Base-by-base conservation (phyloP, 1,284 basidiomycete genomes). In the Dichomitus squalens region DNA sequence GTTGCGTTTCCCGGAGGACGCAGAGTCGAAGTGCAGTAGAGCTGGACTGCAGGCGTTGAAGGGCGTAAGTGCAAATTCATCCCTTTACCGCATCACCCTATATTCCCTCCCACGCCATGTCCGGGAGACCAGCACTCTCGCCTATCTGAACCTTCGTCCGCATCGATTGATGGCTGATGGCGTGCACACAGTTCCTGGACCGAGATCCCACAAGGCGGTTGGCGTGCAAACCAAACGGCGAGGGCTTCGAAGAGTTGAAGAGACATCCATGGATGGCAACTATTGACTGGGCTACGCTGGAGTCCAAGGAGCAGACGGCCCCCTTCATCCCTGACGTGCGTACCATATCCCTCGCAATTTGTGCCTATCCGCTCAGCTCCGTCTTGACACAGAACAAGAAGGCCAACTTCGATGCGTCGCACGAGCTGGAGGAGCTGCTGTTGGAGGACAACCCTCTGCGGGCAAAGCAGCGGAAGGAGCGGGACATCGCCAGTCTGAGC, bases 331-430 rank as follows among this genome's bases (percentile, higher is more conserved):
- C 96, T 51, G 96, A 98, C 72, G 93, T 93, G 72, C 66, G 89
- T 79, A 33, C 36, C 21, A 43, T 36, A 6, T 20, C 4, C 11
- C 25, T 52, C 21, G 3, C 47, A 29, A 20, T 18, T 25, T 53
- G 40, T 34, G n/a, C 8, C 25, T 33, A 52, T 50, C 29, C 29
- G 31, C 44, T 47, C 5, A 34, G 5, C 4, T 3, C 12, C 44
- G 6, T 44, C 27, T 1, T 34, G 3, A 38, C 55, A 46, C 72
- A 97, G 94, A 88, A 89, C 21, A 98, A 98, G 76, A 96, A 96
- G 74, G 95, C 96, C 20, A 98, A 99, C 73, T 99, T 98, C 72
- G 96, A 99, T 71, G 96, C 96, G n/a, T 97, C 96, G 14, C 96
- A 98, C 71, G 96, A 99, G 74, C 76, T 99, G 33, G 96, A 99